Base-by-base conservation (phyloP, 2,329 filamentous ascomycete genomes). In the Echinosphaeria canescens region DNA sequence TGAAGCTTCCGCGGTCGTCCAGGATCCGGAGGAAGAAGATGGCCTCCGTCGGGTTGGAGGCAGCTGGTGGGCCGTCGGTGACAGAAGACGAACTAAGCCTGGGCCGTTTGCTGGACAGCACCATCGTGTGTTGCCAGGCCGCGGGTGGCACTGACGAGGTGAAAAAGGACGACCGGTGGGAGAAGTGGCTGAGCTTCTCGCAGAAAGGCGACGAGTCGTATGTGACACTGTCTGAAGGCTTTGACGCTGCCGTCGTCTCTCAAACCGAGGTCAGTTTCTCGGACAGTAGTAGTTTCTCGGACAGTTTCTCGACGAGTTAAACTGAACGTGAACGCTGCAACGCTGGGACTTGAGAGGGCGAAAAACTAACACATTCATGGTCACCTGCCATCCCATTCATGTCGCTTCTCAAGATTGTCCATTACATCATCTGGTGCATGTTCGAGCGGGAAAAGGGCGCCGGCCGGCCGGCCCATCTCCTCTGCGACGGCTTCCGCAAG, bases 401-500 rank as follows among this genome's bases (percentile, higher is more conserved):
- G 19, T 23, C 33, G 38, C 30, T 38, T 38, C 11, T 5, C 11
- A 8, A 82, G 75, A 63, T 85, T 36, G 58, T 85, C 23, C 74
- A 84, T 40, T 81, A 78, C 44, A 62, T 65, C 15, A 66, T 93
- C 23, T 82, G 75, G 67, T 57, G 65, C 8, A 53, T 92, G 2
- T 92, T 91, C 45, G 65, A 62, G 10, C 59, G 62, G 36, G 48
- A 54, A 11, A 42, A 43, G 13, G 39, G 46, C 15, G 49, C 47
- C 31, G 45, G 54, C 26, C 64, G 61, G 39, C 72, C 75, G 2
- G 62, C 65, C 27, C 79, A 93, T 48, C 40, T 92, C 5, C 61
- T 98, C 4, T 84, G 80, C 37, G 74, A 91, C 53, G 85, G 85
- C 14, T 91, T 73, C 38, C 67, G 74, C 38, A 65, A 59, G 36